A percentile compares a stretch with the other conserved stretches of the same genome.
Conservation (phyloP, 768 basidiomycete genomes). For the Tricholomella constricta region DNA sequence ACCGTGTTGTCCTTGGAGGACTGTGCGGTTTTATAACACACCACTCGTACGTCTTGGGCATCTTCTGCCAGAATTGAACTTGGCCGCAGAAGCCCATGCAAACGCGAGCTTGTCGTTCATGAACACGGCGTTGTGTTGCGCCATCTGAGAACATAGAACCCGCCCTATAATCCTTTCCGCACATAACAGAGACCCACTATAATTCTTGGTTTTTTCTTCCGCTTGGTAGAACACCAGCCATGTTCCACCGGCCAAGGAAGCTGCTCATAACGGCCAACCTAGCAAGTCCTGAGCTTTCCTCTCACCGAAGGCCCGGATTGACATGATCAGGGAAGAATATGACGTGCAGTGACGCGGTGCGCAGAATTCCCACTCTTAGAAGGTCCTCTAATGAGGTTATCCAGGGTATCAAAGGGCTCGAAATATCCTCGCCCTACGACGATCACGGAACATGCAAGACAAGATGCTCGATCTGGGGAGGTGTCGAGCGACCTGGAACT, state of each 20-base stretch:
- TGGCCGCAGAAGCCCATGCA: slow-evolving; percentile 2
- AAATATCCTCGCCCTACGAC: neutral
- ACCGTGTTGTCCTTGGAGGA: too few species aligned
- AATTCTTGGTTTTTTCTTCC: slow-evolving; percentile 20
- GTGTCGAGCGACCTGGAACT: neutral
- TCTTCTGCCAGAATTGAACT: slow-evolving; percentile 1
- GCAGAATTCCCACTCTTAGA: neutral
- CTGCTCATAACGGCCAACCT: slow-evolving; percentile 19
- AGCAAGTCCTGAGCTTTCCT: slow-evolving; percentile 18
- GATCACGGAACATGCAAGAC: neutral
- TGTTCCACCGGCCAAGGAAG: slow-evolving; percentile 13
- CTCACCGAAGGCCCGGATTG: neutral
- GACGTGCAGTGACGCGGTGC: neutral
- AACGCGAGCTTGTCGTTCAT: slow-evolving; percentile 7
- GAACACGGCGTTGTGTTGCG: too few species aligned
- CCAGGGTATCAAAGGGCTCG: neutral
- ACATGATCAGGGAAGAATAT: slow-evolving; percentile 1
- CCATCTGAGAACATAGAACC: too few species aligned
- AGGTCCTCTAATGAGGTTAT: neutral
- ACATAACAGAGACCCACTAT: slow-evolving; percentile 33
- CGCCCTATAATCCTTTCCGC: too few species aligned
- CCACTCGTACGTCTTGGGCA: slow-evolving; percentile 5
- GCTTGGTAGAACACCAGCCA: slow-evolving; percentile 19
- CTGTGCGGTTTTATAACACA: too few species aligned
- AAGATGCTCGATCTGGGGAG: neutral